Evolutionary conservation across 495 filamentous ascomycete genomes (phyloP), one percentile per base, ranked within the genome.

Genomic region (Aspergillus heteromorphus): DNA sequence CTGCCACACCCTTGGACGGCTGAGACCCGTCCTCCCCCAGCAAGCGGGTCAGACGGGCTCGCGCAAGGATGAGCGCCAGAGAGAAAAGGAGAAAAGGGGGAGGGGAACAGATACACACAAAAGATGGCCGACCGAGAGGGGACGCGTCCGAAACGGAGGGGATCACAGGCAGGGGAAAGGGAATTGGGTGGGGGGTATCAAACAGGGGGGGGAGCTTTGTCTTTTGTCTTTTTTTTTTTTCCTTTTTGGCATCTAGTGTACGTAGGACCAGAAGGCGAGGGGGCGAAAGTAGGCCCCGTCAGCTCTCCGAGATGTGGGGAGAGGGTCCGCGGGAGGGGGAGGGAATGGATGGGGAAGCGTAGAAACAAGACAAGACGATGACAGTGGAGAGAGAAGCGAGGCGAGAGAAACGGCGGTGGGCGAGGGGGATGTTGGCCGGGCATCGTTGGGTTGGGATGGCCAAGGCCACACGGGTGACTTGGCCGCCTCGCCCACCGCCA

Each of bases 1-100:
- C 71, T 74, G 71, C 71, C 71, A 74, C 60, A 57, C 59, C 60
- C n/a, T 27, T 45, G 16, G 19, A 20, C 43, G 14, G 48, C 51
- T 43, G 51, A 42, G n/a, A 41, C 54, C 54, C 25, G 38, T n/a
- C 53, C 57, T 20, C 20, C 40, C 49, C 25, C 29, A 45, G 31
- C 27, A 45, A 42, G 34, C 36, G 30, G 51, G 31, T 45, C 16
- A 20, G 51, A 27, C 40, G 50, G 27, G 34, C 38, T 34, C 47
- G 45, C 53, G 40, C 56, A 58, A 55, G 54, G 63, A 71, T 68
- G 69, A 71, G 71, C 71, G 71, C 71, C 71, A 73, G 51, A 50
- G 30, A 14, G 18, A 49, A 55, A 27, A 58, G 45, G n/a, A 34
- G 29, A 19, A 31, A 41, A 17, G 40, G n/a, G 30, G 34, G 11